Evolutionary conservation across 148 eudicot species (phyloP).

Genomic region (Cornus controversa): DNA sequence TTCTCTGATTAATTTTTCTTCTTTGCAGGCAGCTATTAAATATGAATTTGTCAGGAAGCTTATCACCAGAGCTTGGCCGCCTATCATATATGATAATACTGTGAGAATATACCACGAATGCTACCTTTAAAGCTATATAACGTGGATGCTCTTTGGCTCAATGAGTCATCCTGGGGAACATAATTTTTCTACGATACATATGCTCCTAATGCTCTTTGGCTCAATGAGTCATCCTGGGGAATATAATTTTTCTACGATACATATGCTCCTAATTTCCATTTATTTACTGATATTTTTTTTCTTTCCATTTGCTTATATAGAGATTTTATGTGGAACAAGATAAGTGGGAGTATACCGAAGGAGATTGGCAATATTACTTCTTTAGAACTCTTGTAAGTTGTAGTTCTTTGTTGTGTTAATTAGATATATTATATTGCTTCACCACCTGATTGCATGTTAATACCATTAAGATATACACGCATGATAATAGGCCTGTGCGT

Average conservation of each 20-base stretch:
- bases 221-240: not conserved
- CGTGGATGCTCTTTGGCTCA: slow-evolving; percentile 7
- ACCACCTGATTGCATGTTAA: not conserved
- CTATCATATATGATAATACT: slow-evolving; percentile 43
- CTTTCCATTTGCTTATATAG: slow-evolving; percentile 22
- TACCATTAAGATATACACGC: not conserved
- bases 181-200: not conserved
- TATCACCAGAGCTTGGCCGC: slow-evolving; percentile 51
- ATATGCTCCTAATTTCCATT: not conserved
- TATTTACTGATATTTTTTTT: not conserved
- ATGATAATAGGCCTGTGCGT: not conserved
- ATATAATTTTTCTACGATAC: not conserved
- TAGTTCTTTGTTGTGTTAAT: not conserved
- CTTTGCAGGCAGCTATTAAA: slow-evolving; percentile 39
- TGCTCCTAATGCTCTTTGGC: slow-evolving; percentile 9
- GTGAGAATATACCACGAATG: slow-evolving; percentile 26
- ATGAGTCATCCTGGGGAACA: not conserved
- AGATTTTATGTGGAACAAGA: slow-evolving; percentile 62
- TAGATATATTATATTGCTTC: not conserved
- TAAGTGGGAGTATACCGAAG: slow-evolving; percentile 51
- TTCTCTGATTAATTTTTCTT: not conserved
- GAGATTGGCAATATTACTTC: slow-evolving; percentile 51
- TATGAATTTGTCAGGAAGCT: slow-evolving; percentile 45
- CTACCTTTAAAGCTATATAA: not conserved
- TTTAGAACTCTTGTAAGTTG: slow-evolving; percentile 47